Evolutionary conservation across 2,329 filamentous ascomycete species (phyloP).

Genomic region (Bertia moriformis): DNA sequence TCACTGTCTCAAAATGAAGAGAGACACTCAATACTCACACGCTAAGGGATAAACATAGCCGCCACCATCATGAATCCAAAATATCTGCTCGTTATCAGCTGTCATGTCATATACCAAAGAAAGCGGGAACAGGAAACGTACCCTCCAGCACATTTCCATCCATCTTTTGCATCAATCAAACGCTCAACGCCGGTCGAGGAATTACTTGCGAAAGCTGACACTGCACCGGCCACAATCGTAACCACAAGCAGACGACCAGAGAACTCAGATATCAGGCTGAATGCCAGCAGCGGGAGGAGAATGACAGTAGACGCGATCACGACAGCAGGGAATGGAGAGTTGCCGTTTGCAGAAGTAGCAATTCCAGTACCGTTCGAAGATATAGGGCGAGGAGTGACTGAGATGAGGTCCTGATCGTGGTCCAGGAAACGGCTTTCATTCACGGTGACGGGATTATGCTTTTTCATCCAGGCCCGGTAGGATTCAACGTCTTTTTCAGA

Average conservation of each 20-base stretch:
- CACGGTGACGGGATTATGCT: neutral
- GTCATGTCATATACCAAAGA: neutral
- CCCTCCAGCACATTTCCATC: neutral
- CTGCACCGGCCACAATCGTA: neutral
- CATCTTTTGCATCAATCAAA: neutral
- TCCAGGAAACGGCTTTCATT: neutral
- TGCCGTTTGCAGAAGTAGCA: neutral
- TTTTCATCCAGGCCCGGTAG: neutral
- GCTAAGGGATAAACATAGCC: neutral
- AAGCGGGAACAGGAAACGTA: neutral
- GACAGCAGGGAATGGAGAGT: neutral
- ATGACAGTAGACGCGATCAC: neutral
- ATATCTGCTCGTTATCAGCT: neutral
- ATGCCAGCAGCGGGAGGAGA: neutral
- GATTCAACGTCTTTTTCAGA: neutral
- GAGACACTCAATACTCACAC: too few relatives aligned
- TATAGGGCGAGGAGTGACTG: neutral
- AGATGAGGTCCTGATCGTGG: neutral
- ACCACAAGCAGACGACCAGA: neutral
- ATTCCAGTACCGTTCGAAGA: too few relatives aligned
- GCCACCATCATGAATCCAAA: conserved; percentile 1
- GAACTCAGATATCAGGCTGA: conserved; percentile 1
- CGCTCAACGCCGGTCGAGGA: neutral
- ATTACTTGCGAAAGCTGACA: neutral
- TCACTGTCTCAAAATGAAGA: too few relatives aligned